Percentiles rank a stretch among this genome's conserved stretches.
Evolutionary conservation across 768 basidiomycete genomes (phyloP).

Genomic region (Calocybe gangraenosa): DNA sequence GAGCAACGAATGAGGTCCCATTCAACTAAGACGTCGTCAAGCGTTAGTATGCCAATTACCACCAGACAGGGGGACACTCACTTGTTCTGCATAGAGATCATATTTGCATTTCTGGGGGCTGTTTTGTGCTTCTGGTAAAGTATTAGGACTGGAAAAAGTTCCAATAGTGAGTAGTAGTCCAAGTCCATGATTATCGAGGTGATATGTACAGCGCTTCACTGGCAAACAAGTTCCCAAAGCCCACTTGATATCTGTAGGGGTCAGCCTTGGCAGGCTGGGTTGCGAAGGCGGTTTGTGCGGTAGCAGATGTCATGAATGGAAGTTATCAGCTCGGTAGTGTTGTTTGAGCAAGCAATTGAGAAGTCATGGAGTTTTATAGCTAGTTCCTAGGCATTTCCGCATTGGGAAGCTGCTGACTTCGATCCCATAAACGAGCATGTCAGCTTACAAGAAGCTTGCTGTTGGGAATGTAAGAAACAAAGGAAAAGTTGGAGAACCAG

Average conservation of each 20-base stretch:
- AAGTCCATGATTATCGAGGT: not conserved
- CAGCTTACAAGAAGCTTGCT: no score
- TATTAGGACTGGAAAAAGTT: constrained; percentile 41
- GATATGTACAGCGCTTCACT: constrained; percentile 48
- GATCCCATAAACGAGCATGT: no score
- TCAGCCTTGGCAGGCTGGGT: constrained; percentile 38
- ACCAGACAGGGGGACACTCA: constrained; percentile 19
- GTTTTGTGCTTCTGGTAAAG: constrained; percentile 57
- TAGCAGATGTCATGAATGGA: constrained; percentile 28
- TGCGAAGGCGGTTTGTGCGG: constrained; percentile 34
- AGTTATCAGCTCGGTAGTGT: no score
- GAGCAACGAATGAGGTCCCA: constrained; percentile 56
- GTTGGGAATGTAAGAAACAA: no score
- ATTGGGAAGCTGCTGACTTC: no score
- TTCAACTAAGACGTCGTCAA: constrained; percentile 38
- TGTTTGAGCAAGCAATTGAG: no score
- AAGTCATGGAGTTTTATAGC: no score
- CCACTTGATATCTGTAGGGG: constrained; percentile 54
- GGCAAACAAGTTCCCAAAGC: constrained; percentile 55
- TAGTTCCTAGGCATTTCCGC: no score
- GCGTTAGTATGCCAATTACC: not conserved
- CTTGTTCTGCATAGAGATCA: constrained; percentile 57
- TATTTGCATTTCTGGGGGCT: constrained; percentile 61
- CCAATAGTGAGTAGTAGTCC: not conserved
- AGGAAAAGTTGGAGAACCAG: no score